Percentiles rank a stretch among this genome's conserved stretches.
These are phyloP conservation scores for Sporothrix pallida DNA, from an alignment of 2,329 filamentous ascomycete genomes.

Conservation along the genomic window DNA sequence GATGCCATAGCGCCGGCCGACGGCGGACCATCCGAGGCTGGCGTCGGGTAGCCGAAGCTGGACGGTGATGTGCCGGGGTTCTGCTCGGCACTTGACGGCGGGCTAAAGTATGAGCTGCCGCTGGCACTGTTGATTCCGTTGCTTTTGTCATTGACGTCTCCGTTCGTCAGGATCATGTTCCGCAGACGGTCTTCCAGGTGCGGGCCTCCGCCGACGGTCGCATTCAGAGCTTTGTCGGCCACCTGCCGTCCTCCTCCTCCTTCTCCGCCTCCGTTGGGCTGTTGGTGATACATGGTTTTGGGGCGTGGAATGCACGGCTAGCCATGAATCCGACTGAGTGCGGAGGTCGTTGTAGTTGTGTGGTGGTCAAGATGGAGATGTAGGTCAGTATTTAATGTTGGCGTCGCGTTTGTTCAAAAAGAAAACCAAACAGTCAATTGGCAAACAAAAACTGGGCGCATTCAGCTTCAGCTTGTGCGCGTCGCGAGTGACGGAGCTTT, in stretches of 20 bases:
- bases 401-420: background rate
- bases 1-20: background rate
- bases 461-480: background rate
- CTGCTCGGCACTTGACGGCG: background rate
- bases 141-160: background rate
- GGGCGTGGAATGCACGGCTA: slow-evolving; percentile 3
- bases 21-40: background rate
- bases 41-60: slow-evolving; percentile 9
- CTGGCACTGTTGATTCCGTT: too few relatives aligned
- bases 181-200: slow-evolving; percentile 40
- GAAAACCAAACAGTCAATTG: background rate
- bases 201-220: slow-evolving; percentile 11
- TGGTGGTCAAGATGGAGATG: background rate
- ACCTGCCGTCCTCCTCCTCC: slow-evolving; percentile 20
- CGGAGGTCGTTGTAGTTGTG: too few relatives aligned
- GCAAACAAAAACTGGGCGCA: background rate
- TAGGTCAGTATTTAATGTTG: background rate
- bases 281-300: slow-evolving; percentile 33
- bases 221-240: background rate
- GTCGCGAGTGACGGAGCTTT: slow-evolving; percentile 30
- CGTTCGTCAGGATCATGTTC: slow-evolving; percentile 39
- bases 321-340: slow-evolving; percentile 32
- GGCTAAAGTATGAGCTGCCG: background rate
- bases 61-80: background rate
- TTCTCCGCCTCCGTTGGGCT: slow-evolving; percentile 28